phyloP scores from a whole-genome alignment of 192 early-diverging fungal species.

The Phycomyces nitens region DNA sequence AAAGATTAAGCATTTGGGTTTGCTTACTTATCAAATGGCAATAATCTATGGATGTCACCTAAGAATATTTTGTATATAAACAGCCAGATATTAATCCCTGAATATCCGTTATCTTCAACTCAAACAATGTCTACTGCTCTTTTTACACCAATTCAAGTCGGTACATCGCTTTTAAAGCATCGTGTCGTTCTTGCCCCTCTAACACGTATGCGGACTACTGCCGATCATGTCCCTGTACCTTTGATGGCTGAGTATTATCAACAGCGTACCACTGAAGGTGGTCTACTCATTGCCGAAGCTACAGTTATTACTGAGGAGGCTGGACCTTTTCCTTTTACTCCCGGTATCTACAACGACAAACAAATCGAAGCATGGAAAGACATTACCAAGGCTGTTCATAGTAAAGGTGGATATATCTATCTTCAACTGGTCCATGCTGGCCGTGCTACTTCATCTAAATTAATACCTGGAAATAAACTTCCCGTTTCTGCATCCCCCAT shows the following conservation, averaged over 20 bases:
- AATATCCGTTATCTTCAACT: no score
- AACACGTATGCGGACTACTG: conserved; percentile 15
- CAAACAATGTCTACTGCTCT: conserved; percentile 7
- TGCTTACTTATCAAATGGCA: no score
- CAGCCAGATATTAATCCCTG: no score
- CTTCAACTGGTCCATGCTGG: conserved; percentile 48
- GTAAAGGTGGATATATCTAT: conserved; percentile 50
- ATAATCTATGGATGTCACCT: no score
- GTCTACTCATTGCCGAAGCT: conserved; percentile 11
- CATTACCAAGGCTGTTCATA: conserved; percentile 53
- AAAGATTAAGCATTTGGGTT: no score
- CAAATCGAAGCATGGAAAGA: conserved; percentile 49
- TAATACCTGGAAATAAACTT: not conserved
- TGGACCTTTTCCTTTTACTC: conserved; percentile 20
- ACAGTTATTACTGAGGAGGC: not conserved
- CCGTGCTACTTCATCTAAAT: conserved; percentile 1
- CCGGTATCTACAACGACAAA: conserved; percentile 36
- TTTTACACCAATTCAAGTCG: conserved; percentile 21
- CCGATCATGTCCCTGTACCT: conserved; percentile 7
- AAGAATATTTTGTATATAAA: no score
- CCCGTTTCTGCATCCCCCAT: conserved; percentile 25
- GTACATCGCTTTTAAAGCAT: conserved; percentile 12
- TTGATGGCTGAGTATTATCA: conserved; percentile 11
- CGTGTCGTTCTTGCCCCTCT: conserved; percentile 22
- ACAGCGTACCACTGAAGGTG: conserved; percentile 19